Evolutionary conservation across 83 land plant species (phyloP), one percentile per base, ranked within the genome.

Genomic region (Picea abies): DNA sequence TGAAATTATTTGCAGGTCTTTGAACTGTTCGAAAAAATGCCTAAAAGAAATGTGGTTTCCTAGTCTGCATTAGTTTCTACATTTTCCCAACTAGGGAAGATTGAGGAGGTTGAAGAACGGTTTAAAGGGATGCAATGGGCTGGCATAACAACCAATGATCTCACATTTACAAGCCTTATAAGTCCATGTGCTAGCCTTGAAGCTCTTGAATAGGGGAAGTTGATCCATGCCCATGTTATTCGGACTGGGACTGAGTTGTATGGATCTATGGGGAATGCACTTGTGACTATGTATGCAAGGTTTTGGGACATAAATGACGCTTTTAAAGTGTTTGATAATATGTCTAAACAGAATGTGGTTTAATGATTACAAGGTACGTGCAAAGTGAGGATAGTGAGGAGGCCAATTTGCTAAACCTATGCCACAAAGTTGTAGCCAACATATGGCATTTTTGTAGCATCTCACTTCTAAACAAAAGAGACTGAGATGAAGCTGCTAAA

Each of bases 141-240:
- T 14, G 86, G 84, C n/a, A 10, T 84, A 20, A 61, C 37, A 12
- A 90, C 95, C 20, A 88, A 88, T 86, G 37, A 87, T 80, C 88
- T 89, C 69, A 91, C 91, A 1, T 10, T 89, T 49, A 84, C 89
- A 14, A 86, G 89, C 22, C 47, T 91, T 67, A 89, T 93, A 11
- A 90, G 90, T 15, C 91, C 91, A 49, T 93, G 91, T 52, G 64
- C 58, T 66, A 79, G 83, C 3, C 23, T 77, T 19, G 63, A 79
- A 60, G 80, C 79, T 62, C 44, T 49, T 14, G 61, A 78, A 67
- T n/a, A 47, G 61, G 92, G 89, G n/a, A n/a, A n/a, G n/a, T n/a
- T n/a, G n/a, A n/a, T n/a, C n/a, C n/a, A n/a, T n/a, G n/a, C n/a
- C n/a, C n/a, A n/a, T n/a, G n/a, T n/a, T 41, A 80, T 70, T 64